phyloP scores from a whole-genome alignment of 257 asterid species.

The Nicotiana attenuata region DNA sequence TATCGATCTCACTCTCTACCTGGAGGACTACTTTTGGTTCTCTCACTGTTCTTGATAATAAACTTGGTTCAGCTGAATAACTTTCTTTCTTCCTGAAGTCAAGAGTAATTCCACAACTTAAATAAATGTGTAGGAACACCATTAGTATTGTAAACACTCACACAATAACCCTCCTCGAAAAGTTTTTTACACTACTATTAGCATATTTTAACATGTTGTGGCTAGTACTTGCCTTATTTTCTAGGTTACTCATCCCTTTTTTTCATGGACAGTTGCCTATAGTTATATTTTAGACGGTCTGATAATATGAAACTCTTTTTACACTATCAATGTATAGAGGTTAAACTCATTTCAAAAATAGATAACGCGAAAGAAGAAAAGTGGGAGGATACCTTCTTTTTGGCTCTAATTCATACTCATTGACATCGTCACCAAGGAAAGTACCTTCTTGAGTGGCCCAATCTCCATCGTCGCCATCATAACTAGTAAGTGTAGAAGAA shows the following conservation, averaged over 20 bases:
- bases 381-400: constrained; percentile 45
- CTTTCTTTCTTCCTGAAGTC: constrained; percentile 53
- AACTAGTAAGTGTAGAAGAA: constrained; percentile 24
- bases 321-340: too few species aligned
- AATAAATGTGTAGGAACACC: not conserved
- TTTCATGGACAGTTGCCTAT: not conserved
- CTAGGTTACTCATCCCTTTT: not conserved
- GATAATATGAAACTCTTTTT: not conserved
- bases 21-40: constrained; percentile 73
- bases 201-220: not conserved
- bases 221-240: not conserved
- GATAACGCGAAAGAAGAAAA: not conserved
- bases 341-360: not conserved
- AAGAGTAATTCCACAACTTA: not conserved
- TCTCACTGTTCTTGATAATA: constrained; percentile 47
- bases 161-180: not conserved
- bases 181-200: not conserved
- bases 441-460: constrained; percentile 37
- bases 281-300: not conserved
- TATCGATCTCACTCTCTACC: constrained; percentile 58
- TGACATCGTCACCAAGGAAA: constrained; percentile 42
- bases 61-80: constrained; percentile 30
- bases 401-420: constrained; percentile 42
- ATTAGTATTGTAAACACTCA: not conserved
- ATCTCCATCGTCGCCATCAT: constrained; percentile 37